Evolutionary conservation across 2,329 filamentous ascomycete species (phyloP), one percentile per base, ranked within the genome.

Genomic region (Phyllosticta ampelicida): DNA sequence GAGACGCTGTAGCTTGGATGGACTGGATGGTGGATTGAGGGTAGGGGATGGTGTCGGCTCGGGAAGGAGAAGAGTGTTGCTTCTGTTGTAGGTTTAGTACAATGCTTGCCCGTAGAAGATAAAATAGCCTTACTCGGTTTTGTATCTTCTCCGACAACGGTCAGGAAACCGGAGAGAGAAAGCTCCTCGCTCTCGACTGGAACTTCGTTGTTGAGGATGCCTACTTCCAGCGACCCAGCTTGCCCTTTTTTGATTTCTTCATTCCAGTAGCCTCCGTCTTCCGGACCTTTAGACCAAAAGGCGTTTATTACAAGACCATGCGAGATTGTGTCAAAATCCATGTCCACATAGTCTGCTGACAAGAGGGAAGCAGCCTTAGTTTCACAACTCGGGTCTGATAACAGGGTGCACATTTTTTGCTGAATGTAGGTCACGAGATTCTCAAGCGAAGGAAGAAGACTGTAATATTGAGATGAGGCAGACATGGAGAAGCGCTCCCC

Each of bases 51-150:
- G 71, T 96, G 91, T 0, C 90, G 84, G 2, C 89, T 84, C 1
- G 89, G 85, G 63, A 95, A 94, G 50, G 87, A 84, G 75, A 97
- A 96, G 51, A 92, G 76, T 0, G 89, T 87, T 1, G 87, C 80
- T 48, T 86, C 87, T 63, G 54, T 13, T 10, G n/a, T 44, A 55
- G 62, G 62, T 56, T 62, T 54, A 58, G 60, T 54, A 36, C 51
- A n/a, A 18, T 19, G 26, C 19, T 16, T 49, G 49, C 53, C n/a
- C 16, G 28, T 16, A 51, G 49, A 20, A 21, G 36, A n/a, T 18
- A 19, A 19, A 49, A 29, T n/a, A 29, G 36, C 58, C 73, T 57
- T 76, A 82, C 81, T 79, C 10, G 89, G 83, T 62, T 84, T 82
- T 48, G 78, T 78, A 65, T 90, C 83, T 65, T 91, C 82, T 20